Evolutionary conservation across 805 yeast species (phyloP), one percentile per base, ranked within the genome.

Genomic region (Ogataea trehaloabstinens): DNA sequence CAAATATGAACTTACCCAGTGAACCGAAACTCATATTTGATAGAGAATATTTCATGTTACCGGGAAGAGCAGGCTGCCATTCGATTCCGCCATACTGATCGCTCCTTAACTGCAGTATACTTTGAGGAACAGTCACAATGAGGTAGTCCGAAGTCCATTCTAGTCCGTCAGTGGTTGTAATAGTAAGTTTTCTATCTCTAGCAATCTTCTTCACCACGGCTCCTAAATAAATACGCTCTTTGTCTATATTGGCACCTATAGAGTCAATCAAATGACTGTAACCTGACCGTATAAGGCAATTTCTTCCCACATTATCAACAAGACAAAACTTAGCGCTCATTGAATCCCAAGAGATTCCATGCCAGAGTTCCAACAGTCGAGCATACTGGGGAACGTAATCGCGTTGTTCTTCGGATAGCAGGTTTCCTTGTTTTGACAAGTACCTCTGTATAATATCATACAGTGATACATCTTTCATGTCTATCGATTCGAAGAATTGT

Each of bases 51-150:
- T 44, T 41, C 11, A 82, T 64, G 1, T 51, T 41, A 5, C 19
- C n/a, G 0, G 87, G 85, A 11, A 85, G 58, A 4, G 64, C 58
- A 0, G 89, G 88, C 0, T 42, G 49, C 70, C 86, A 84, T 24
- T 55, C 57, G 20, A 83, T 74, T 13, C 71, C 71, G 4, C 81
- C 80, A 6, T 16, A 24, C 19, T 61, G 61, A n/a, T 53, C 44
- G 3, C 27, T 16, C 8, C 59, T 55, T 4, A 76, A 51, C 40
- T 74, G 75, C 25, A 88, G 62, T 3, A 84, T 71, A 24, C 90
- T 83, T 45, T 83, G 83, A 0, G 96, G 96, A 4, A 85, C 77
- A 0, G 95, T 80, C 5, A 86, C 83, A 11, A 89, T 69, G 20
- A 78, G 65, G 53, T 77, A 82, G 33, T 84, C 79, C 21, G 79